phyloP scores from a whole-genome alignment of 2,329 filamentous ascomycete genomes.

The Ophiocordyceps camponoti-rufipedis region DNA sequence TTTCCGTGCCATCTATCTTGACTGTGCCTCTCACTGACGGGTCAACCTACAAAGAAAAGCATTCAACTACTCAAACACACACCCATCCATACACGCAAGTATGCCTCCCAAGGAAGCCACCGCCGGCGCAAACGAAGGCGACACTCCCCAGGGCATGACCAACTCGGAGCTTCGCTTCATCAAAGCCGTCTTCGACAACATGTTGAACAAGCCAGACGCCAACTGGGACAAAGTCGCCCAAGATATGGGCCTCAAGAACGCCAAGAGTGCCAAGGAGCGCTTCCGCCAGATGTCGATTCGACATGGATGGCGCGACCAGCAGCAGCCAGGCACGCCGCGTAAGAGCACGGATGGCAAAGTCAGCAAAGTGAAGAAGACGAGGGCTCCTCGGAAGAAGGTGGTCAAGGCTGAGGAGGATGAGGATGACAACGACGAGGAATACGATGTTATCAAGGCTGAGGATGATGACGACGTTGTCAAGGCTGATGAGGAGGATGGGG shows the following conservation, averaged over 20 bases:
- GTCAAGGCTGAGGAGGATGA: conserved; percentile 6
- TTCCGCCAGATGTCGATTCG: conserved; percentile 21
- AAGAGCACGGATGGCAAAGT: conserved; percentile 1
- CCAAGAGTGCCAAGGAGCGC: conserved; percentile 21
- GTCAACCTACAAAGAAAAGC: neutral
- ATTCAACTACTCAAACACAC: too few species aligned
- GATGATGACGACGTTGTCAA: too few species aligned
- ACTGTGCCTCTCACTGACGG: neutral
- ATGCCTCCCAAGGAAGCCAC: conserved; percentile 16
- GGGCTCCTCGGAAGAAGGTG: conserved; percentile 12
- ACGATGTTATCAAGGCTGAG: conserved; percentile 6
- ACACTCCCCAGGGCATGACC: conserved; percentile 10
- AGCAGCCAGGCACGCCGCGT: neutral
- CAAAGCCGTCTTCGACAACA: conserved; percentile 22
- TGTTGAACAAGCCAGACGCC: conserved; percentile 20
- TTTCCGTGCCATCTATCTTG: neutral
- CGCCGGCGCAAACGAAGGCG: conserved; percentile 4
- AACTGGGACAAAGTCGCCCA: conserved; percentile 21
- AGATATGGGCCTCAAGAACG: conserved; percentile 18
- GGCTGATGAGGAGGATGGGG: neutral
- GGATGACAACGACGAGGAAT: conserved; percentile 1
- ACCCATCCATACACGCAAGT: neutral
- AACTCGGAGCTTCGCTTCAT: conserved; percentile 19
- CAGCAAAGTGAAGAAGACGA: conserved; percentile 14
- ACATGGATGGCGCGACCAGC: conserved; percentile 18